Evolutionary conservation across 2,329 filamentous ascomycete species (phyloP), one percentile per base, ranked within the genome.

Genomic region (Aspergillus sp.): DNA sequence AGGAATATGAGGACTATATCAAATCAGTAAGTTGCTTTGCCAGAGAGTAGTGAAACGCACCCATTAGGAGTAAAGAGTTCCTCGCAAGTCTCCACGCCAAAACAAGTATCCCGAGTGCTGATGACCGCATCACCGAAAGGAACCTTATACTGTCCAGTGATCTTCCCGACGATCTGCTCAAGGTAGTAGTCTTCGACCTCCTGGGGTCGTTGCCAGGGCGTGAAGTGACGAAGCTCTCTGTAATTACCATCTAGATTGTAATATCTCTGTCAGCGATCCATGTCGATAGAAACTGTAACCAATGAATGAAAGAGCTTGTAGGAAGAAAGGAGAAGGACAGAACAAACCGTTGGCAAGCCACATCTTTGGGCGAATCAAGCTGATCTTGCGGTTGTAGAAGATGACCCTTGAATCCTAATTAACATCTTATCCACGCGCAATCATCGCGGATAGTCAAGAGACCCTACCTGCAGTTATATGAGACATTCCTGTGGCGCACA

Each of bases 331-430:
- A 22, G 45, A n/a, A 49, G 16, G 39, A 53, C 7, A 18, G 39
- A 2, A 36, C 67, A 9, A 57, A 72, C 69, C 87, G 61, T 90
- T 88, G 52, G 88, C 88, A 6, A 92, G 81, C 67, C 81, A 87
- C 63, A 90, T 80, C 74, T 92, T 92, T 0, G 89, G 89, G 11
- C 90, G 81, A 58, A 95, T 88, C 59, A 89, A 79, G 18, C 92
- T 75, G 20, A 93, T 87, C 75, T 87, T 86, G 54, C 85, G 83
- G 65, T 92, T 84, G 54, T 86, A 80, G 61, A 80, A 79, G 62
- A 90, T 82, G n/a, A 89, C 79, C 6, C 71, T 73, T 55, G 36
- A 0, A 20, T 2, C 10, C 6, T 49, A 24, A 10, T 45, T 49
- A 53, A 45, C 14, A 16, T 1, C 2, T 3, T 22, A 36, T 7